These are phyloP conservation scores for Corylus avellana DNA, from an alignment of 306 rosid genomes.

Conservation along the genomic window DNA sequence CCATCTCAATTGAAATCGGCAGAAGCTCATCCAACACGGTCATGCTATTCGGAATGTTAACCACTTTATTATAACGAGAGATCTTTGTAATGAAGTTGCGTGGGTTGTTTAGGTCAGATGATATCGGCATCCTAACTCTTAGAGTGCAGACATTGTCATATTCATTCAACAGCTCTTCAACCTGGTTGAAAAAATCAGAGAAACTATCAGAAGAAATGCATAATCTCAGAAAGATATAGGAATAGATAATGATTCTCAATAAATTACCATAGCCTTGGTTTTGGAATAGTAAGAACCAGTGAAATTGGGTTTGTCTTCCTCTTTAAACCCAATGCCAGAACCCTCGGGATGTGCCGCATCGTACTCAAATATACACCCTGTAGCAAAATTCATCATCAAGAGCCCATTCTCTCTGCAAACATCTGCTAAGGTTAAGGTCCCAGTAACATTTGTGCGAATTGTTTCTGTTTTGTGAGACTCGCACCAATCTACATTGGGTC, in stretches of 20 bases:
- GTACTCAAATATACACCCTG: constrained; percentile 90
- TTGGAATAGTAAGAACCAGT: constrained; percentile 84
- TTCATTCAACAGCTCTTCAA: constrained; percentile 83
- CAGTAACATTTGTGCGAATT: constrained; percentile 73
- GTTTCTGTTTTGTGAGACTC: constrained; percentile 79
- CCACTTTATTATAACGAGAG: constrained; percentile 80
- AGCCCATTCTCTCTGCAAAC: constrained; percentile 80
- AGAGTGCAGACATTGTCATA: constrained; percentile 91
- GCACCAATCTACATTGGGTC: constrained; percentile 94
- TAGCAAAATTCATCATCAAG: constrained; percentile 77
- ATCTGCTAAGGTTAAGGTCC: constrained; percentile 86
- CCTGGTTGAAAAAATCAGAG: constrained; percentile 43
- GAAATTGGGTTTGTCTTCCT: constrained; percentile 86
- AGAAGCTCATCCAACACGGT: constrained; percentile 86
- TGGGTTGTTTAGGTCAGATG: constrained; percentile 82
- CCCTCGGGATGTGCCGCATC: constrained; percentile 78
- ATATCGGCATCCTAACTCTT: constrained; percentile 87
- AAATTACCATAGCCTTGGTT: constrained; percentile 85
- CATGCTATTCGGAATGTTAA: constrained; percentile 91
- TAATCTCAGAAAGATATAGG: background rate
- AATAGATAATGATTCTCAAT: constrained; percentile 2
- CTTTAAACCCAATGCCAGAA: constrained; percentile 84
- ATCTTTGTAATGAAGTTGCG: constrained; percentile 92
- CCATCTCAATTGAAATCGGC: constrained; percentile 87
- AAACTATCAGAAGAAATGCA: background rate